Conservation (phyloP, 805 yeast genomes). For the Kluyveromyces nonfermentans region DNA sequence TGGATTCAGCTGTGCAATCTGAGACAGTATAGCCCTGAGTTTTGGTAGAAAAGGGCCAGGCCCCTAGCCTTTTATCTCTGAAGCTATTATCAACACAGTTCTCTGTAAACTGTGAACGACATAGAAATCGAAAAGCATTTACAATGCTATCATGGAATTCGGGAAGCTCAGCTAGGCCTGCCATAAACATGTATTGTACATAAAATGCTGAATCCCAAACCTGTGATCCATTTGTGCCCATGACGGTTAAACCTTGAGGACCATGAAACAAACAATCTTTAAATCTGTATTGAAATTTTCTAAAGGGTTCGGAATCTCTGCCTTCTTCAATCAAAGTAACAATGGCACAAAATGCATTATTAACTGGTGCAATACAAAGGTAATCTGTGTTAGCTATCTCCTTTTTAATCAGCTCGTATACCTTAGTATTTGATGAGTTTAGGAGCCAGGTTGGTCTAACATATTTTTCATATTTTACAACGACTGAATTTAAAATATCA, state of each 20-base stretch:
- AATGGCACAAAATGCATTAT: constrained; percentile 72
- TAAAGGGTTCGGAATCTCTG: constrained; percentile 48
- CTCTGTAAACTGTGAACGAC: constrained; percentile 76
- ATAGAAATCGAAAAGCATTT: constrained; percentile 60
- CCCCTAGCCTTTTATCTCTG: constrained; percentile 79
- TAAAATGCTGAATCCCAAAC: constrained; percentile 95
- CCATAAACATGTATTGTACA: constrained; percentile 68
- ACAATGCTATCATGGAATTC: constrained; percentile 55
- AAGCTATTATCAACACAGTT: constrained; percentile 70
- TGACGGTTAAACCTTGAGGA: constrained; percentile 81
- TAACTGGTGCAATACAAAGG: constrained; percentile 89
- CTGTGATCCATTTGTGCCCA: constrained; percentile 97
- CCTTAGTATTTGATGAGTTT: constrained; percentile 39
- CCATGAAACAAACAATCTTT: constrained; percentile 77
- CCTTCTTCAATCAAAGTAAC: constrained; percentile 70
- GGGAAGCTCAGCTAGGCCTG: constrained; percentile 66
- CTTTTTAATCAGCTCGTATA: constrained; percentile 56
- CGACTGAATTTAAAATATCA: constrained; percentile 47
- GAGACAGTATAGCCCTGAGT: constrained; percentile 94
- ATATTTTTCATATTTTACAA: constrained; percentile 58
- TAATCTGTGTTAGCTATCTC: constrained; percentile 73
- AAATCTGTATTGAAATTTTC: constrained; percentile 46
- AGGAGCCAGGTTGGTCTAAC: constrained; percentile 71
- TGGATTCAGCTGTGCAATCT: constrained; percentile 94
- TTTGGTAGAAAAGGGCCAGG: constrained; percentile 94